A percentile compares a stretch with the other conserved stretches of the same genome.
Conservation (phyloP, 257 asterid species). For the Solanum infundibuliforme region DNA sequence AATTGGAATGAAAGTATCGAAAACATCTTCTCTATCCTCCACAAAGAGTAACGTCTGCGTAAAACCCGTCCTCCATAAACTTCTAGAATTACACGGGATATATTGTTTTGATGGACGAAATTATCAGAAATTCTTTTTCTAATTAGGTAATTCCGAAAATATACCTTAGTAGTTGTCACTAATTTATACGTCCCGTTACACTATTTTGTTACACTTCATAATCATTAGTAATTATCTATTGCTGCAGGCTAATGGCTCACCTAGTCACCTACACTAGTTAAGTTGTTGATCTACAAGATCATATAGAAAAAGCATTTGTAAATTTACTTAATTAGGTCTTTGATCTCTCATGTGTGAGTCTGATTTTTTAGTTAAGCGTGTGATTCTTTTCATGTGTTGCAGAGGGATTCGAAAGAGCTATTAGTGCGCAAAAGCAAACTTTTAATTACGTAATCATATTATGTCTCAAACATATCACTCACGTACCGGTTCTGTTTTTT, state of each 20-base stretch:
- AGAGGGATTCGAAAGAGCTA: not conserved
- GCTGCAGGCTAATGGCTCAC: slow-evolving; percentile 17
- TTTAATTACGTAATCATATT: not conserved
- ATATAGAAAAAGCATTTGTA: not conserved
- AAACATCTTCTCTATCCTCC: too few relatives aligned
- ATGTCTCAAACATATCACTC: not conserved
- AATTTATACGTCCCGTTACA: slow-evolving; percentile 16
- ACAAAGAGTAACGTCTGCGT: not conserved
- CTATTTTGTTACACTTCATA: not conserved
- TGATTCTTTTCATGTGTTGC: not conserved
- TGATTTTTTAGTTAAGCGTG: not conserved
- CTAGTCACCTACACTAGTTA: not conserved
- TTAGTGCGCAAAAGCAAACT: not conserved
- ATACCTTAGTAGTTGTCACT: not conserved
- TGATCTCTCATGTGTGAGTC: not conserved
- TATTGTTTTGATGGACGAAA: not conserved
- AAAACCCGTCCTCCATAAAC: too few relatives aligned
- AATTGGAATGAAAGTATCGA: not conserved
- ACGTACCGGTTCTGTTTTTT: not conserved
- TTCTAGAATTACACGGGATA: too few relatives aligned
- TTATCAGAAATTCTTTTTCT: too few relatives aligned
- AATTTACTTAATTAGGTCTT: too few relatives aligned
- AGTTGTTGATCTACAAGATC: not conserved
- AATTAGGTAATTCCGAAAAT: not conserved
- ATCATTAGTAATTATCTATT: not conserved